phyloP scores from a whole-genome alignment of 139 green algal genomes.

The Picochlorum sp. region DNA sequence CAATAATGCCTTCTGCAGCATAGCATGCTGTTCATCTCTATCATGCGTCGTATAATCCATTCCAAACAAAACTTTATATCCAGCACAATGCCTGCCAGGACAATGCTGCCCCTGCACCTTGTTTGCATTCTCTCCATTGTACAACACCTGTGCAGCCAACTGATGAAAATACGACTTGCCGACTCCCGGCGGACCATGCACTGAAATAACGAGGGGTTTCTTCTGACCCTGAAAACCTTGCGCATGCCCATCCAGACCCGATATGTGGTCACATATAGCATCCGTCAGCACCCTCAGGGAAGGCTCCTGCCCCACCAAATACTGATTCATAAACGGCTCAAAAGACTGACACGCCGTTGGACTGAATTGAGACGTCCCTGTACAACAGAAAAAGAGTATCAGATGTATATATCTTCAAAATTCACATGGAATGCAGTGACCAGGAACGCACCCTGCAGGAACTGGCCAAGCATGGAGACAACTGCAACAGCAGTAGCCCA shows the following conservation, averaged over 20 bases:
- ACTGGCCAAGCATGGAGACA: too few relatives aligned
- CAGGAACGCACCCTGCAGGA: too few relatives aligned
- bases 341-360: conserved; percentile 44
- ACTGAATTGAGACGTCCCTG: too few relatives aligned
- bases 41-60: conserved; percentile 60
- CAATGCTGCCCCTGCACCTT: conserved; percentile 27
- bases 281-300: conserved; percentile 50
- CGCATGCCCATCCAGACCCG: neutral
- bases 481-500: too few relatives aligned
- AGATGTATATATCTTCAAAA: too few relatives aligned
- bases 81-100: conserved; percentile 52
- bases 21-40: conserved; percentile 40
- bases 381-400: too few relatives aligned
- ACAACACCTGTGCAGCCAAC: conserved; percentile 64
- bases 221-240: conserved; percentile 5
- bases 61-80: conserved; percentile 83
- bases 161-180: conserved; percentile 81
- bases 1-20: conserved; percentile 43
- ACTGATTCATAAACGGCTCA: conserved; percentile 37
- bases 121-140: conserved; percentile 34
- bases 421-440: too few relatives aligned
- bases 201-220: conserved; percentile 73
- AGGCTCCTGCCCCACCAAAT: conserved; percentile 70
- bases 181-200: conserved; percentile 82
- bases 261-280: conserved; percentile 72